These are phyloP conservation scores for Gastrolobium villosum DNA, from an alignment of 306 rosid species.

Conservation along the genomic window DNA sequence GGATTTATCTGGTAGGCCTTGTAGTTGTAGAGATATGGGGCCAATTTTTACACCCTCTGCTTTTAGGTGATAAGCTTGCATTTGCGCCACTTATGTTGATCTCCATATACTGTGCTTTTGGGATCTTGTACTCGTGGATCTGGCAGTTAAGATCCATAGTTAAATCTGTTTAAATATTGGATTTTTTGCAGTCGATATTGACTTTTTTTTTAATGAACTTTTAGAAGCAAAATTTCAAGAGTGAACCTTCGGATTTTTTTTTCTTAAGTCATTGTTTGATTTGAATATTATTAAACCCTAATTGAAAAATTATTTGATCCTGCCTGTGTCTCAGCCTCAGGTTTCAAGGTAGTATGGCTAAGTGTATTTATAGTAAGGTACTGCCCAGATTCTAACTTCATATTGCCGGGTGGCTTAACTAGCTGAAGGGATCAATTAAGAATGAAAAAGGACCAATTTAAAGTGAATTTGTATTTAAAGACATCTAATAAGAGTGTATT, in stretches of 20 bases:
- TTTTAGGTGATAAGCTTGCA: conserved; percentile 77
- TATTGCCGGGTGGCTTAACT: too few relatives aligned
- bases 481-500: too few relatives aligned
- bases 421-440: too few relatives aligned
- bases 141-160: conserved; percentile 79
- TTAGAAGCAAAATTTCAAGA: neutral
- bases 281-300: too few relatives aligned
- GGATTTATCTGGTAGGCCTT: conserved; percentile 71
- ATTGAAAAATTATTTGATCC: too few relatives aligned
- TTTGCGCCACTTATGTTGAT: conserved; percentile 78
- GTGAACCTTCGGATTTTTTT: neutral
- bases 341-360: too few relatives aligned
- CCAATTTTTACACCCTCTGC: conserved; percentile 79
- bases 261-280: too few relatives aligned
- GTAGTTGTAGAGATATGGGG: conserved; percentile 81
- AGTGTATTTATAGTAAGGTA: too few relatives aligned
- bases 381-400: too few relatives aligned
- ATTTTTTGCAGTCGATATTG: conserved; percentile 7
- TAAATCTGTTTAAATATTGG: conserved; percentile 46
- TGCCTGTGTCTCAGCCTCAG: too few relatives aligned
- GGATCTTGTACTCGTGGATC: conserved; percentile 84
- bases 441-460: too few relatives aligned
- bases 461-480: too few relatives aligned
- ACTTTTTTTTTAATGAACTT: neutral
- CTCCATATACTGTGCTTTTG: conserved; percentile 66